A percentile compares a stretch with the other conserved stretches of the same genome.
Conservation (phyloP, 1,284 basidiomycete species). For the Apiotrichum mycotoxinovorans region DNA sequence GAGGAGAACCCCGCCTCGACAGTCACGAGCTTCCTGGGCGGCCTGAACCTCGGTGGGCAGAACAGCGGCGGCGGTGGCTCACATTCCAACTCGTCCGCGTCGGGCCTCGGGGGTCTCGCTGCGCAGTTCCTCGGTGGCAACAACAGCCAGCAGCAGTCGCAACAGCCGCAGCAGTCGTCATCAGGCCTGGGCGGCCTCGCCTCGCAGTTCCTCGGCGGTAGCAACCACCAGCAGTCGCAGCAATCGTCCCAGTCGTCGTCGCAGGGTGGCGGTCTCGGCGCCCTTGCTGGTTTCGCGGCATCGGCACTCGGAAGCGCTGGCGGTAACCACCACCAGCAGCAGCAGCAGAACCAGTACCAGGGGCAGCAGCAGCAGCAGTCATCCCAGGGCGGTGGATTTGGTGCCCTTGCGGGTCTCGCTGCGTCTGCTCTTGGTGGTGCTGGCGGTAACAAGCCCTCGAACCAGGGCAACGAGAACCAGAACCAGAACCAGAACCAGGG, state of each 20-base stretch:
- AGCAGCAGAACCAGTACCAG: slow-evolving; percentile 3
- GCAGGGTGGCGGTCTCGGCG: slow-evolving; percentile 2
- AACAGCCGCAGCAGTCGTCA: not conserved
- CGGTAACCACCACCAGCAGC: not conserved
- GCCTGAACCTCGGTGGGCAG: not conserved
- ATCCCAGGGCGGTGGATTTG: not conserved
- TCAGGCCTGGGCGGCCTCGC: not conserved
- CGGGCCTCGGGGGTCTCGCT: slow-evolving; percentile 1
- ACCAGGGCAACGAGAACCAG: not conserved
- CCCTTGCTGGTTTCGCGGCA: slow-evolving; percentile 1
- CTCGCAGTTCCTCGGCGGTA: not conserved
- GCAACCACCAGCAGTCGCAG: not conserved
- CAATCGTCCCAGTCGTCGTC: not conserved
- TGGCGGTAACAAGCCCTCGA: not conserved
- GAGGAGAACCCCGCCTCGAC: slow-evolving; percentile 1
- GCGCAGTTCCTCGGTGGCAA: slow-evolving; percentile 4
- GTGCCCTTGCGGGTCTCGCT: not conserved
- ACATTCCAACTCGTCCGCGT: not conserved
- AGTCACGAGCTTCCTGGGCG: slow-evolving; percentile 2
- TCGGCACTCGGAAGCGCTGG: not conserved
- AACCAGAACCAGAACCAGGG: not conserved
- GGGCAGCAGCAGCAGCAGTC: not conserved
- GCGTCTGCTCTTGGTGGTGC: too few species aligned
- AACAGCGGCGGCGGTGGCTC: not conserved
- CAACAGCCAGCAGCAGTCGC: slow-evolving; percentile 4